Base-by-base conservation (phyloP, 2,329 filamentous ascomycete genomes). In the Aspergillus pseudotamarii region DNA sequence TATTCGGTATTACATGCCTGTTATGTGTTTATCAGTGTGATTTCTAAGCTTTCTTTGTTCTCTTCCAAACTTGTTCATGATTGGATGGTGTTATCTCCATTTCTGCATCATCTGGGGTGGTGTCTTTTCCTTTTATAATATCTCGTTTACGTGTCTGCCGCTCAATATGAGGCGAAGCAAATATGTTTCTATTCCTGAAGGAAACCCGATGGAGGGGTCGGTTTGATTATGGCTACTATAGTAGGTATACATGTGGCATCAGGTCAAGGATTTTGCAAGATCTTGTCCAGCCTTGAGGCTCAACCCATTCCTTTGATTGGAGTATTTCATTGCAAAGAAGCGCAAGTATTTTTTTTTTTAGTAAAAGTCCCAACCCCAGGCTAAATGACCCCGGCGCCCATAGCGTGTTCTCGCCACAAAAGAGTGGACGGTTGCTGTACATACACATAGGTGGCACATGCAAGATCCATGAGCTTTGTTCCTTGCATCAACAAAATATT, bases 101-200 rank as follows among this genome's bases (percentile, higher is more conserved):
- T 54, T 58, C 36, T 54, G 36, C 58, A 59, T 59, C 55, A 58
- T 58, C 32, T n/a, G 60, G 60, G 34, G 57, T 51, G 38, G 51
- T 30, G 32, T 54, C 41, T 51, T 46, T 23, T 36, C 19, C 30
- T 38, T 55, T 38, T 55, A 55, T 55, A 55, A 38, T 55, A 41
- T 38, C n/a, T 38, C 23, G 48, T 55, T 55, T 19, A 36, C 26
- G n/a, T 38, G 34, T 9, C 51, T 55, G 32, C 21, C 23, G 36
- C 34, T 46, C 41, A 48, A 43, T 34, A 26, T 26, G 34, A 38
- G 51, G 51, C 51, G 30, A 55, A 10, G 5, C 36, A 11, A 55
- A 55, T 38, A 55, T 55, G n/a, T 21, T 55, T 41, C 26, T 55
- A 26, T 38, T 38, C 23, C 19, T n/a, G 11, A 36, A 23, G 36